These are phyloP conservation scores for Parathielavia hyrcaniae DNA, from an alignment of 495 filamentous ascomycete species.

Conservation along the genomic window DNA sequence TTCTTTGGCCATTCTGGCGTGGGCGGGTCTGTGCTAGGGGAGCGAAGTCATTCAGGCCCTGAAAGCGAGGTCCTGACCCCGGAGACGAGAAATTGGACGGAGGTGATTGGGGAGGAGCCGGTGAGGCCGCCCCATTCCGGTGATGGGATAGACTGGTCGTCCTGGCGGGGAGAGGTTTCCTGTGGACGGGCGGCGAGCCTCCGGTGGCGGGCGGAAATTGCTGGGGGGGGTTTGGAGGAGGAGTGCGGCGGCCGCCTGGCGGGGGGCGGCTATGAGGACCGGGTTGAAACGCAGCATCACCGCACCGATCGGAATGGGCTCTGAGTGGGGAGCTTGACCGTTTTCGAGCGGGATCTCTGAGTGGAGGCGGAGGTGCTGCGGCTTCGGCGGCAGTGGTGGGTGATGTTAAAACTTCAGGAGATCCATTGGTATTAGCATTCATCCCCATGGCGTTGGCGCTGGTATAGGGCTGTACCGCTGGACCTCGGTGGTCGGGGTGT, in stretches of 20 bases:
- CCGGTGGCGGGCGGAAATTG: constrained; percentile 29
- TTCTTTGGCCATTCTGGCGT: constrained; percentile 36
- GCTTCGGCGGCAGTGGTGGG: constrained; percentile 23
- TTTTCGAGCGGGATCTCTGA: constrained; percentile 28
- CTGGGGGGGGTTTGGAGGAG: constrained; percentile 23
- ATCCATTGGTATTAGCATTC: constrained; percentile 46
- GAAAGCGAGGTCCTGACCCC: constrained; percentile 31
- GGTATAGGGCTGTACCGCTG: constrained; percentile 44
- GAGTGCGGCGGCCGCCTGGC: constrained; percentile 34
- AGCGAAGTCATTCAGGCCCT: constrained; percentile 20
- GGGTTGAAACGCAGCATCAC: constrained; percentile 13
- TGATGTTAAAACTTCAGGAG: constrained; percentile 45
- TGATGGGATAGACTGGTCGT: constrained; percentile 37
- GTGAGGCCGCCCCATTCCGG: constrained; percentile 24
- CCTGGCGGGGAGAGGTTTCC: constrained; percentile 58
- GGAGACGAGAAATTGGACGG: neutral
- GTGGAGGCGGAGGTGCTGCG: constrained; percentile 32
- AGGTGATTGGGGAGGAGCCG: constrained; percentile 23
- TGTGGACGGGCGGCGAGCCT: constrained; percentile 34
- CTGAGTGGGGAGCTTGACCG: constrained; percentile 36
- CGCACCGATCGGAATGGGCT: neutral
- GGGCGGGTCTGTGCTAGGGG: constrained; percentile 15
- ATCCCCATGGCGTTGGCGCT: constrained; percentile 40
- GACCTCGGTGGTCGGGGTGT: constrained; percentile 34
- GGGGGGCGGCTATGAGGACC: constrained; percentile 18